Percentiles rank a stretch among this genome's conserved stretches.
These are phyloP conservation scores for Hysterangium stoloniferum DNA, from an alignment of 768 basidiomycete species.

Conservation along the genomic window DNA sequence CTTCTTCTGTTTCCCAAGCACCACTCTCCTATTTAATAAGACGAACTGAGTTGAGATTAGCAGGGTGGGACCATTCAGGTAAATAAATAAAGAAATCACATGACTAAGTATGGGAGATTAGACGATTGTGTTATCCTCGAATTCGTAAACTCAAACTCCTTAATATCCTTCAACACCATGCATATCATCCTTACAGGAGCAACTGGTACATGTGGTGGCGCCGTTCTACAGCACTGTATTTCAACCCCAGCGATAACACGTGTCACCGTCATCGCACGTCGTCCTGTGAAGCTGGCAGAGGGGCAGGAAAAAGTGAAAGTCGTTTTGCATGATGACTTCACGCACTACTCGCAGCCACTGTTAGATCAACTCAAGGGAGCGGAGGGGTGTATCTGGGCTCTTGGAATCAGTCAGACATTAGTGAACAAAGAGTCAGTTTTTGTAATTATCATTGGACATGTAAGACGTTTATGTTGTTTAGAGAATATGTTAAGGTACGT, in stretches of 20 bases:
- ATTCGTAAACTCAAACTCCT: no score
- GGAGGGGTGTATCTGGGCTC: conserved; percentile 31
- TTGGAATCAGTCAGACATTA: conserved; percentile 23
- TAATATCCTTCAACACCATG: no score
- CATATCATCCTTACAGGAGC: conserved; percentile 22
- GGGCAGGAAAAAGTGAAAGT: conserved; percentile 20
- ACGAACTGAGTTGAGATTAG: no score
- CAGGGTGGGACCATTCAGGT: no score
- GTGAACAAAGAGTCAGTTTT: conserved; percentile 20
- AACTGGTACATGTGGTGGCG: conserved; percentile 26
- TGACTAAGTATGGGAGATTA: no score
- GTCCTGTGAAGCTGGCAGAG: conserved; percentile 18
- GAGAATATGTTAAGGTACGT: background rate
- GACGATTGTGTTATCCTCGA: no score
- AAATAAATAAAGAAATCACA: no score
- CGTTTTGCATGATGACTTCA: conserved; percentile 28
- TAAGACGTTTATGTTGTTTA: background rate
- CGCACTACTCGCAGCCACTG: conserved; percentile 24
- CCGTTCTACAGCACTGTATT: conserved; percentile 27
- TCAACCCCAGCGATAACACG: conserved; percentile 20
- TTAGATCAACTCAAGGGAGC: conserved; percentile 22
- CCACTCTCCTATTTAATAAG: no score
- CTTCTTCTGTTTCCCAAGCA: no score
- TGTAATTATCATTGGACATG: background rate
- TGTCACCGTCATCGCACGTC: conserved; percentile 28